These are phyloP conservation scores for Fusarium sp. DNA, from an alignment of 2,329 filamentous ascomycete genomes.

Conservation along the genomic window DNA sequence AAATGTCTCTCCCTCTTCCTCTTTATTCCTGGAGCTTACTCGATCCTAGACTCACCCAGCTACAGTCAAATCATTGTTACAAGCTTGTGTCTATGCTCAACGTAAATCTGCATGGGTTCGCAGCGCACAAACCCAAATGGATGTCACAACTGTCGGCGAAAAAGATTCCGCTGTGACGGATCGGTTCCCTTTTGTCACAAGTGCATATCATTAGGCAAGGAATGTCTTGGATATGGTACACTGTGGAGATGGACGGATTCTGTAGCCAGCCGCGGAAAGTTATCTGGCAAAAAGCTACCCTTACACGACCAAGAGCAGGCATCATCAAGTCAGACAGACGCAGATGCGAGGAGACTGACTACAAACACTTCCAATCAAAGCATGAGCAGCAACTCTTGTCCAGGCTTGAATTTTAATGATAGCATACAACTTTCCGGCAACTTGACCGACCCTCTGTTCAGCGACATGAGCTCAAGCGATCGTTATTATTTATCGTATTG, in stretches of 20 bases:
- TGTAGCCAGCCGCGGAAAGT: background rate
- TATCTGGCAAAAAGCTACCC: background rate
- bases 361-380: background rate
- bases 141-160: slow-evolving; percentile 7
- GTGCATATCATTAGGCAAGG: background rate
- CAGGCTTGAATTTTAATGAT: background rate
- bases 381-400: accelerated
- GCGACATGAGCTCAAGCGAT: background rate
- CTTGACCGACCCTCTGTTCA: background rate
- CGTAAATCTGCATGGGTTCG: background rate
- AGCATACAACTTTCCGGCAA: background rate
- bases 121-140: background rate
- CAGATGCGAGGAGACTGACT: background rate
- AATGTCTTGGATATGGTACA: slow-evolving; percentile 1
- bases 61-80: accelerated
- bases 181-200: background rate
- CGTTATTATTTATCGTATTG: slow-evolving; percentile 8
- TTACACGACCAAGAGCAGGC: accelerated
- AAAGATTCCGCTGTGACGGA: background rate
- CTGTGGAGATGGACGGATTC: slow-evolving; percentile 5
- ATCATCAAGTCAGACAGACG: background rate
- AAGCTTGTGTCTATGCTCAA: too few species aligned
- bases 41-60: accelerated
- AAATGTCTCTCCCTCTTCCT: background rate
- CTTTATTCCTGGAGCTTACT: too few species aligned